Evolutionary conservation across 805 yeast species (phyloP), one percentile per base, ranked within the genome.

Genomic region (Starmerella stellata): DNA sequence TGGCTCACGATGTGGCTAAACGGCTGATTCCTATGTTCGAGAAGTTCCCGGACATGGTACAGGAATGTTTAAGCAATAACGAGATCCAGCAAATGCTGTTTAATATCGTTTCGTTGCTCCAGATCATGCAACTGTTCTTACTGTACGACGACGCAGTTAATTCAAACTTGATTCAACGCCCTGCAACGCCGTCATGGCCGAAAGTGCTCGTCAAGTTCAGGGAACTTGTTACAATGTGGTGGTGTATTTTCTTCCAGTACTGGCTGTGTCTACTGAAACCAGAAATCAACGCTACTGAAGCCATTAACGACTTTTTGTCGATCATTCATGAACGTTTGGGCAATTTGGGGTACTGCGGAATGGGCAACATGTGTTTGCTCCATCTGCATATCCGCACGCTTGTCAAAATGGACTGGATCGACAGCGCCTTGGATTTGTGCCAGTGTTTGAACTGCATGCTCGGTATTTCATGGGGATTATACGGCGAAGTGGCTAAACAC

Each of bases 391-490:
- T 82, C 46, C 60, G 63, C 7, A 63, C 68, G 16, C 57, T 78
- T 25, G 60, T 71, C 14, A 47, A 59, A 1, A 55, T 69, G 21
- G 58, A 63, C 17, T 54, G 62, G 41, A 45, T 51, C 13, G 65
- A 65, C 4, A 65, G 78, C 2, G 85, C 78, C 34, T 63, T 64
- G 7, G 90, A 82, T 34, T 54, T 87, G 35, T 66, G 81, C 7
- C 96, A 87, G 51, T 65, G 81, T 25, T 57, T 90, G 18, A 65
- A 73, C 44, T 90, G 98, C 53, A 66, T 78, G 8, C 82, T 76
- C 49, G 92, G 82, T 34, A 65, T 80, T 37, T 58, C 62, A 2
- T 60, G 83, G 3, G 61, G 74, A 1, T 35, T 40, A 13, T 63
- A 64, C 15, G 73, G 72, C 44, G 63, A 63, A 2, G 81, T 90